Evolutionary conservation across 371 early-diverging fungal species (phyloP), one percentile per base, ranked within the genome.

Genomic region (Dinochytrium kinnereticum): DNA sequence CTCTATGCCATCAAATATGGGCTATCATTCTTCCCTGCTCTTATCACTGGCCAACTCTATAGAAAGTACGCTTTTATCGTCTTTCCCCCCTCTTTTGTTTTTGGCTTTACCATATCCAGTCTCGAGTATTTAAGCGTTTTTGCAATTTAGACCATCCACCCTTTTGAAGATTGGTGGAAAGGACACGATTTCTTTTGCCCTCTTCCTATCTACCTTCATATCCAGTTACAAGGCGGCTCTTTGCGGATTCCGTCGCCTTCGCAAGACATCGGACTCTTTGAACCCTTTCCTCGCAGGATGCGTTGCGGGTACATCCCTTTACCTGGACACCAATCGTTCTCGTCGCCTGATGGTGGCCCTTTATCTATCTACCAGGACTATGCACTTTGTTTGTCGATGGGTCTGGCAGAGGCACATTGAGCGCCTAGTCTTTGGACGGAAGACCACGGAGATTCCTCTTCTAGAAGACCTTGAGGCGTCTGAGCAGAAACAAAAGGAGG

Each of bases 211-310:
- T 33, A 86, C 88, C 0, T 91, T 93, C 71, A 87, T 93, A 36
- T 90, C 91, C 37, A 79, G 89, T 7, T 95, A 95, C 86, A 94
- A 94, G 80, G 91, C 85, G 3, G 84, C 90, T 17, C 82, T 94
- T 40, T 95, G 94, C 81, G 70, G 80, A 1, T 77, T 93, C 81
- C 90, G 95, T 38, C 79, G 86, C 65, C 64, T 85, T 34, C 81
- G 88, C 53, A 79, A 82, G 30, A 87, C 87, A 34, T 85, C 87
- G 34, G 92, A 93, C 77, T 78, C 85, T 30, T 77, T 88, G 53
- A 92, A 92, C 66, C 86, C 94, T 5, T 90, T 94, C 75, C 78
- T 93, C 7, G 95, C 95, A 1, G 95, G 95, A 21, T 82, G 89
- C 39, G 74, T 93, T 0, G 92, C 95, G 2, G 94, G 95, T 0